Evolutionary conservation across 345 rosid species (phyloP), one percentile per base, ranked within the genome.

Genomic region (Isatis tinctoria): DNA sequence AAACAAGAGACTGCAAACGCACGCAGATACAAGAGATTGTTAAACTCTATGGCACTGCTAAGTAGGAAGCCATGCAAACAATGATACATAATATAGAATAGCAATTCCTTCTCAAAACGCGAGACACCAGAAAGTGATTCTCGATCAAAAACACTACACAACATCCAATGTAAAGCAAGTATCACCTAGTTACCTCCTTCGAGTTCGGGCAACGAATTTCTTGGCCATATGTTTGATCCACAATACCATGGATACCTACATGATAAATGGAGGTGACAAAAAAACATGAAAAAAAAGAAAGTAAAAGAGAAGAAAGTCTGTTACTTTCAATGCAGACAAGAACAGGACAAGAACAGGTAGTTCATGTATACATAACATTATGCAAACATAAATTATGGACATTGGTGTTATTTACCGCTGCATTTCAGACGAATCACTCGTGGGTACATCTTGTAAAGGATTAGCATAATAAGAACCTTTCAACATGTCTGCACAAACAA

Each of bases 381-480:
- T 67, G 61, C 36, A 81, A 65, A 63, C 45, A 39, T 43, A 41
- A 60, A 56, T n/a, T 6, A 36, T 10, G 52, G 4, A 5, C 48
- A 63, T 28, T 17, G 17, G 30, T 30, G 57, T 45, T 45, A 45
- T 17, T 53, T 85, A 93, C 98, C 95, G 77, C 40, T 81, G 73
- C 48, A 87, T 79, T 51, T 85, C 75, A 76, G 28, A 52, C 2
- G 80, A 37, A 39, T 88, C 85, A 24, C 81, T 84, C 35, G 96
- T 94, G 4, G 97, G 95, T 47, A 86, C 85, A 81, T 94, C 97
- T 51, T 85, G 58, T 58, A 89, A 52, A 37, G 97, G 96, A 78
- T 91, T 89, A 24, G 96, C 96, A 79, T 94, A 93, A 79, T 74
- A 93, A 30, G 98, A 93, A 69, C 96, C 96, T 69, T 94, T 94